Conservation (phyloP, 78 protist species). For the Dictyostelium purpureum region DNA sequence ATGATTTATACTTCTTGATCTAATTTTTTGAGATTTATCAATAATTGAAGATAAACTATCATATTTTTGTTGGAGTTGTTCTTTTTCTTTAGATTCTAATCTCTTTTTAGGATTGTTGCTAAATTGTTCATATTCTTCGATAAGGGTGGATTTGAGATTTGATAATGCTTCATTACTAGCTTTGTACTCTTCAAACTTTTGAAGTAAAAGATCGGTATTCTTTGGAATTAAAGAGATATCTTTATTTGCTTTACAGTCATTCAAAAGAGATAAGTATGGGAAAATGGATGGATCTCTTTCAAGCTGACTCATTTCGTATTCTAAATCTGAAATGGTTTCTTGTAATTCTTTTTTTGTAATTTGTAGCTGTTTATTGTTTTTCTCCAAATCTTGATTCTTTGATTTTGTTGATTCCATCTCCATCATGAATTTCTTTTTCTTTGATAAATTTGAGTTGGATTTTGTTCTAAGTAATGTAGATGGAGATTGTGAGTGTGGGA, state of each 20-base stretch:
- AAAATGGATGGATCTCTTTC: not conserved
- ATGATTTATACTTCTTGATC: slow-evolving; percentile 9
- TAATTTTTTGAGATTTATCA: slow-evolving; percentile 34
- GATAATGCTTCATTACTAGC: slow-evolving; percentile 15
- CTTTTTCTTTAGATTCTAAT: slow-evolving; percentile 49
- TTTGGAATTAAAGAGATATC: not conserved
- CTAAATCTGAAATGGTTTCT: not conserved
- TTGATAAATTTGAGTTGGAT: slow-evolving; percentile 48
- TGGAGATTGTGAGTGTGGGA: not conserved
- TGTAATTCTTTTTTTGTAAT: slow-evolving; percentile 10
- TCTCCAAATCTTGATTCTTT: slow-evolving; percentile 10
- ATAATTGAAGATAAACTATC: slow-evolving; percentile 2
- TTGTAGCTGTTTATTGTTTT: not conserved
- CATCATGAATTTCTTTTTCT: slow-evolving; percentile 66
- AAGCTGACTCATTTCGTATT: not conserved
- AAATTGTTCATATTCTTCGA: slow-evolving; percentile 33
- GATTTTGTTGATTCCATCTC: slow-evolving; percentile 32
- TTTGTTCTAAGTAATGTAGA: slow-evolving; percentile 22
- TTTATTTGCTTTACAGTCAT: not conserved
- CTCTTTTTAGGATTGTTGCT: slow-evolving; percentile 35
- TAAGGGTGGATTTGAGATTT: not conserved
- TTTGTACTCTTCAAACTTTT: slow-evolving; percentile 26
- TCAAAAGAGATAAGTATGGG: not conserved
- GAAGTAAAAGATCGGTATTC: not conserved
- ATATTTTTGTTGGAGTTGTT: slow-evolving; percentile 15